Evolutionary conservation across 2,329 filamentous ascomycete genomes (phyloP).

Genomic region (Nigrospora osmanthi): DNA sequence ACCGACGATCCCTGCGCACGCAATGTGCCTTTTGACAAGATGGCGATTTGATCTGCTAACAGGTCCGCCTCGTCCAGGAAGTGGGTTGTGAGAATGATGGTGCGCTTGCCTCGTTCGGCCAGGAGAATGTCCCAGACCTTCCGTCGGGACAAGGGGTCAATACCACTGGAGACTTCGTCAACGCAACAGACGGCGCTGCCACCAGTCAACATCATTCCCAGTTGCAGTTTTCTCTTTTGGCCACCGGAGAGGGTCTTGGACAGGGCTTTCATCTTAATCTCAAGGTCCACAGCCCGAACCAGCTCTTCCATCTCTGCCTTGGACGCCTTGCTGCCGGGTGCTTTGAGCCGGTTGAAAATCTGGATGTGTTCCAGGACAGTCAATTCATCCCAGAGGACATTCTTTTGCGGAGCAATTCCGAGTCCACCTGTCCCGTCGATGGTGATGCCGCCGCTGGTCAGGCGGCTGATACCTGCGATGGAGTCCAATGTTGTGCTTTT

Average conservation of each 20-base stretch:
- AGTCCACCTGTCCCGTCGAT: constrained; percentile 73
- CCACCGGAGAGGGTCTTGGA: constrained; percentile 79
- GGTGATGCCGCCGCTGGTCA: constrained; percentile 68
- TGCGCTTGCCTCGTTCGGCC: constrained; percentile 72
- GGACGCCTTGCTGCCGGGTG: constrained; percentile 45
- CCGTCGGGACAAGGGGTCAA: constrained; percentile 77
- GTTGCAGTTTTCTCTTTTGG: constrained; percentile 85
- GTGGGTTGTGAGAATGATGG: constrained; percentile 84
- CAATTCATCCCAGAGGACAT: constrained; percentile 85
- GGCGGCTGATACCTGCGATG: constrained; percentile 72
- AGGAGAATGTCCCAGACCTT: constrained; percentile 95
- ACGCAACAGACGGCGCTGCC: constrained; percentile 83
- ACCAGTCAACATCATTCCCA: constrained; percentile 93
- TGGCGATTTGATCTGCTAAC: constrained; percentile 79
- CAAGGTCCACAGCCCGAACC: constrained; percentile 65
- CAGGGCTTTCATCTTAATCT: constrained; percentile 62
- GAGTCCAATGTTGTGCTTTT: constrained; percentile 87
- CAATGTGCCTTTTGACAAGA: constrained; percentile 76
- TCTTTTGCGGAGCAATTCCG: constrained; percentile 86
- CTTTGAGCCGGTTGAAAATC: constrained; percentile 80
- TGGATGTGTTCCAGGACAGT: constrained; percentile 78
- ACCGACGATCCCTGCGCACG: constrained; percentile 80
- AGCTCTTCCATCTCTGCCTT: constrained; percentile 54
- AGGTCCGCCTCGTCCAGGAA: constrained; percentile 92
- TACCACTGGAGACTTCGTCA: constrained; percentile 82